Conservation (phyloP, 345 rosid species). For the Moricandia arvensis region DNA sequence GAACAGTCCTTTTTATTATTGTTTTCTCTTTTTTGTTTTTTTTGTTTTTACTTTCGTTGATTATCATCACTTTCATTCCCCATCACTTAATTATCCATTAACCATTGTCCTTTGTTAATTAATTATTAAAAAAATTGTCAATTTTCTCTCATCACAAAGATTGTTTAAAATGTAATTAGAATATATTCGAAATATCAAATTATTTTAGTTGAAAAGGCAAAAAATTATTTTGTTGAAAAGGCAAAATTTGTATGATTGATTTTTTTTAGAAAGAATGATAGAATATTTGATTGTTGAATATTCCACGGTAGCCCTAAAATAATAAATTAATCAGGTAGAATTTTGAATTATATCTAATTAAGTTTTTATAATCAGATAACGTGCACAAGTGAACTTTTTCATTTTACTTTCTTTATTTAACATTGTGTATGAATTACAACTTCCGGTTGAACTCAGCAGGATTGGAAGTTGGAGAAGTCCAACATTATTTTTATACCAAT, state of each 20-base stretch:
- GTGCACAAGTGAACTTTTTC: neutral
- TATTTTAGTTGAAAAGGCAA: neutral
- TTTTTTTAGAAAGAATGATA: neutral
- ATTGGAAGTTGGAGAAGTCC: neutral
- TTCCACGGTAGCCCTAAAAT: neutral
- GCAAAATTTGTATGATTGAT: neutral
- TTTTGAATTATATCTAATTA: neutral
- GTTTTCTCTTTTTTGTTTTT: neutral
- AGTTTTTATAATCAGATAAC: neutral
- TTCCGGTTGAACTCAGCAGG: neutral
- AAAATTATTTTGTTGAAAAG: too few species aligned
- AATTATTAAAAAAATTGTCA: neutral
- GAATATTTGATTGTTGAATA: neutral
- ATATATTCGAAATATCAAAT: too few species aligned
- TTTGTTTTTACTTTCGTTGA: conserved; percentile 1
- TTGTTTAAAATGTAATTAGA: neutral
- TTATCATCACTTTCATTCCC: neutral
- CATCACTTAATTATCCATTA: conserved; percentile 1
- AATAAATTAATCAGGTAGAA: neutral
- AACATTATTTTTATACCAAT: neutral
- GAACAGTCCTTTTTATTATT: conserved; percentile 17
- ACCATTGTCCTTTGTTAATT: neutral
- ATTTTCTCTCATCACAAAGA: neutral
- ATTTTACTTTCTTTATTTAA: neutral
- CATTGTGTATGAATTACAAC: neutral